Evolutionary conservation across 495 filamentous ascomycete species (phyloP), one percentile per base, ranked within the genome.

Genomic region (Podospora didyma): DNA sequence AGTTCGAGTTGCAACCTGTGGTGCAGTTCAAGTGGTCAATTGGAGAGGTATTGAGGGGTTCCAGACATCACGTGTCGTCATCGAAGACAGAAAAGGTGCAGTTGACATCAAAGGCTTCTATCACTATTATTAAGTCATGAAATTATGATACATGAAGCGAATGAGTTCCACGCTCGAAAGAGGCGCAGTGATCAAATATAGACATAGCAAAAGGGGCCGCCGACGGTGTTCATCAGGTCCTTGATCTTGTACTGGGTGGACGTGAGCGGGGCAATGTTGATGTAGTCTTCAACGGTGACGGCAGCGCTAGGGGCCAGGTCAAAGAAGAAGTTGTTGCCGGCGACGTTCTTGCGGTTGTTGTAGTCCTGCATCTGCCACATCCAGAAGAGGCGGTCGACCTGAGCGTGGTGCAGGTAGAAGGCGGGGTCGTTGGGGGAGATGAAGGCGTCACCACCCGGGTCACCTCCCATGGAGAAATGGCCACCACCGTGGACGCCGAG

Each of bases 381-480:
- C 80, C 83, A 86, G 74, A 79, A 90, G 3, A 83, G 49, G 16
- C 84, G 82, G 65, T 89, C 87, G 50, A 90, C 72, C 77, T 82
- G 80, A 17, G 71, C 78, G 66, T 89, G 87, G 66, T 89, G 87
- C 20, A 86, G 75, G 62, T 73, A 90, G 69, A 90, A 90, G 12
- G 74, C 78, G 7, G 86, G 86, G 55, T 89, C 87, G 7, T 82
- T 82, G 2, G 85, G 79, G 26, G 77, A 82, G 19, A 73, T 75
- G 59, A 76, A 87, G 35, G 83, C 62, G 66, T 88, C 86, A 1
- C 56, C 45, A 2, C 78, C 79, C 7, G 73, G 70, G 46, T 66
- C 63, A 2, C 65, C 65, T 1, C 54, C 58, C 35, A 68, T 64
- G 4, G 48, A 56, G 63, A 81, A 84, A 60, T 90, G 87, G 9